A percentile compares a stretch with the other conserved stretches of the same genome.
These are phyloP conservation scores for Starmerella sirachaensis DNA, from an alignment of 805 yeast species.

Conservation along the genomic window DNA sequence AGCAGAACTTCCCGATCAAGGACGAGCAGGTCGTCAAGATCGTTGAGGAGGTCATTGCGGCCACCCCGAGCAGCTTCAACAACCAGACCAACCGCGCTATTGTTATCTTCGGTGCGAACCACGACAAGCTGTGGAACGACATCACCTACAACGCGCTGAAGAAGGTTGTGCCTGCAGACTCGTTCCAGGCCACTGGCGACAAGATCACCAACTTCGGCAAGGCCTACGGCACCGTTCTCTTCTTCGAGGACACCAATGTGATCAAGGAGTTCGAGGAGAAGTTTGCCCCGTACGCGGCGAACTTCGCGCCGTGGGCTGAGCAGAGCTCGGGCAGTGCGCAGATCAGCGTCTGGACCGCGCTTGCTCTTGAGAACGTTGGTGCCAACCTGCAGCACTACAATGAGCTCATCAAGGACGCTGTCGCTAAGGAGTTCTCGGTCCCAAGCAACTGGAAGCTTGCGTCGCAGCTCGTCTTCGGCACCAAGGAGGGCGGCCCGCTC, in stretches of 20 bases:
- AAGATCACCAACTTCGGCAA: constrained; percentile 33
- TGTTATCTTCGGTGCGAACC: constrained; percentile 36
- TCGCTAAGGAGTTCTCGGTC: constrained; percentile 32
- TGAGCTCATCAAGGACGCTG: constrained; percentile 31
- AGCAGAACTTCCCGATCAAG: constrained; percentile 35
- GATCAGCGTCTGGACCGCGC: constrained; percentile 40
- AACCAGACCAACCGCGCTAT: constrained; percentile 41
- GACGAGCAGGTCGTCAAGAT: constrained; percentile 32
- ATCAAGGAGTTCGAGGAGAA: constrained; percentile 33
- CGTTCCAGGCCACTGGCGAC: constrained; percentile 33
- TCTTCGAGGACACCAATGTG: constrained; percentile 36
- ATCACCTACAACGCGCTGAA: constrained; percentile 28
- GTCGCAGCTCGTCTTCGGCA: constrained; percentile 42
- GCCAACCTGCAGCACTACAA: constrained; percentile 45
- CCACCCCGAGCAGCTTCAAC: constrained; percentile 43
- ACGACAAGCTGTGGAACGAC: constrained; percentile 36
- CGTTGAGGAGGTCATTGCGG: constrained; percentile 36
- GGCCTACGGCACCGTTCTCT: constrained; percentile 38
- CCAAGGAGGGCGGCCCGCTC: constrained; percentile 30
- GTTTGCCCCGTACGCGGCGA: constrained; percentile 35
- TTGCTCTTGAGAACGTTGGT: constrained; percentile 37
- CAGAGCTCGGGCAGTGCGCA: constrained; percentile 38
- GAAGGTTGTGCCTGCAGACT: constrained; percentile 31
- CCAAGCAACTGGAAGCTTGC: constrained; percentile 37
- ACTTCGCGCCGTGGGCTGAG: constrained; percentile 39